Evolutionary conservation across 2,329 filamentous ascomycete genomes (phyloP).

Genomic region (Kalmusia sp.): DNA sequence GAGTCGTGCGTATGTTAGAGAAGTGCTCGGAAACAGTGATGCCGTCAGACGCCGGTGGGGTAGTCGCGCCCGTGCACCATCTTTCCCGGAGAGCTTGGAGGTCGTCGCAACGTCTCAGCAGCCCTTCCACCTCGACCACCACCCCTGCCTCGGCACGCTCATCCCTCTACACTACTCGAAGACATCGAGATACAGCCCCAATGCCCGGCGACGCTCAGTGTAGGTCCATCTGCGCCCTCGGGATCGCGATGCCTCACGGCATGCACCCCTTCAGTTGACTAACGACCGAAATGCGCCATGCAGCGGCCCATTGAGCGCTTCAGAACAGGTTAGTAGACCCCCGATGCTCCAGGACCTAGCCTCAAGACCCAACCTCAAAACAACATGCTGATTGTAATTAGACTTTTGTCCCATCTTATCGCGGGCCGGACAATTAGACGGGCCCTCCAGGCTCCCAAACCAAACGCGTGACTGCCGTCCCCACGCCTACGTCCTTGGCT

Average conservation of each 20-base stretch:
- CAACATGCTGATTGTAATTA: background rate
- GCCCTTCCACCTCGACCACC: background rate
- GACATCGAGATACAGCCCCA: background rate
- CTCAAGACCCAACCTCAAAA: too few relatives aligned
- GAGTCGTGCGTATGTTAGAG: constrained; percentile 15
- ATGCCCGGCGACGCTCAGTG: constrained; percentile 26
- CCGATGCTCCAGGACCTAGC: too few relatives aligned
- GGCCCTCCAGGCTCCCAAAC: constrained; percentile 1
- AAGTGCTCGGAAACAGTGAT: constrained; percentile 14
- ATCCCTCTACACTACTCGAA: background rate
- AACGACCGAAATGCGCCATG: constrained; percentile 23
- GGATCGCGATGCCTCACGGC: constrained; percentile 37
- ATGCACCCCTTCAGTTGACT: constrained; percentile 39
- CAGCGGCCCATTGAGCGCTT: constrained; percentile 7
- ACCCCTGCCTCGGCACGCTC: background rate
- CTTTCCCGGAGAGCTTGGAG: background rate
- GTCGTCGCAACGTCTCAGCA: background rate
- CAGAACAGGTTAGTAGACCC: background rate
- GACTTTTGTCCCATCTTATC: background rate
- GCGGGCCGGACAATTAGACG: background rate
- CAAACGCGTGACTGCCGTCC: constrained; percentile 9
- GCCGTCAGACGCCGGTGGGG: constrained; percentile 14
- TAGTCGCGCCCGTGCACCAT: constrained; percentile 5
- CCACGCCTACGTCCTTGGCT: background rate
- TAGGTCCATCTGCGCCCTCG: constrained; percentile 37